These are phyloP conservation scores for Petunia axillaris DNA, from an alignment of 257 asterid genomes.

Conservation along the genomic window DNA sequence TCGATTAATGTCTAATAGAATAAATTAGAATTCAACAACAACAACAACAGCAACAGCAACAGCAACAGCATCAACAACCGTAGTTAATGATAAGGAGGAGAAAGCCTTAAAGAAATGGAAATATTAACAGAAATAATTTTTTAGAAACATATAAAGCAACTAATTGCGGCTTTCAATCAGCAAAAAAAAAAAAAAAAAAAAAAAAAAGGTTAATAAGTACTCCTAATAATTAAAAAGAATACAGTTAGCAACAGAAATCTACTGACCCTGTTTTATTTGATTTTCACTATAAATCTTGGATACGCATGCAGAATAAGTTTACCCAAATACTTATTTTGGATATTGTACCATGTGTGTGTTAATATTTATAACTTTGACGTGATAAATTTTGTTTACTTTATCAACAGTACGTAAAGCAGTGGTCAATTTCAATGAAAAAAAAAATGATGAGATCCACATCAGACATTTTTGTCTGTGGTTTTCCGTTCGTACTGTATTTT, in stretches of 20 bases:
- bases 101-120: background rate
- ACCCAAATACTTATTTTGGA: background rate
- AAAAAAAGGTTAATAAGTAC: too few relatives aligned
- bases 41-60: too few relatives aligned
- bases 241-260: background rate
- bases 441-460: background rate
- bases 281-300: background rate
- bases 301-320: background rate
- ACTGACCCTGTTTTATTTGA: background rate
- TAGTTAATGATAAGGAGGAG: background rate
- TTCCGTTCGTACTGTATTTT: background rate
- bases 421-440: background rate
- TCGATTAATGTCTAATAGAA: background rate
- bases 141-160: background rate
- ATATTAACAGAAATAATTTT: background rate
- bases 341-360: background rate
- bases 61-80: too few relatives aligned
- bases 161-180: too few relatives aligned
- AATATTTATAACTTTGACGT: background rate
- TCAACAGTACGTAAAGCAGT: background rate
- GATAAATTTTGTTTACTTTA: background rate
- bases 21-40: too few relatives aligned
- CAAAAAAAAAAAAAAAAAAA: too few relatives aligned
- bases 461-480: constrained; percentile 7
- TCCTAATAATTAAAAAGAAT: too few relatives aligned